Evolutionary conservation across 163 green algal species (phyloP), one percentile per base, ranked within the genome.

Genomic region (Botryococcus braunii): DNA sequence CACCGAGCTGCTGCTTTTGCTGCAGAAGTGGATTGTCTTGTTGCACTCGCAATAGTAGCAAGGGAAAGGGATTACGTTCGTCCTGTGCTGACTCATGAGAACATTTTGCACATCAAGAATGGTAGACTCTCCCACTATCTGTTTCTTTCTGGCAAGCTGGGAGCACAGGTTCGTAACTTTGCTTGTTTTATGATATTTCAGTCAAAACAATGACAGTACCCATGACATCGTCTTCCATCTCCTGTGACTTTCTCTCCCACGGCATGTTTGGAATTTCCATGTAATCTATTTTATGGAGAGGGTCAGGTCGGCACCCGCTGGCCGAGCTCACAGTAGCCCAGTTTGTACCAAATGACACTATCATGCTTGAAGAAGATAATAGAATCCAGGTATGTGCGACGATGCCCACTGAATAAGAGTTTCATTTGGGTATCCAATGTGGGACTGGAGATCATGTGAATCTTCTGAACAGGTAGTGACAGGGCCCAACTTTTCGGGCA

Each of bases 401-500:
- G 25, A 29, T 13, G 23, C 21, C 8, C 34, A 27, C 52, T 35
- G 25, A 17, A 62, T 13, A 62, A 35, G 52, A 11, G 13, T 21
- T 27, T 64, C 8, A 32, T 8, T 46, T 64, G 27, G 41, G 31
- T 64, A 35, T 64, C 9, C 41, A 21, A 43, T 6, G 21, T 13
- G 57, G 27, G 1, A 4, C 35, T 3, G 1, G 23, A 13, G 21
- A 8, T 31, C 23, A 50, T 50, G 8, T 2, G 56, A 0, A 36
- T 21, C 2, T 40, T 56, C 13, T 58, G 8, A 66, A 61, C 70
- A 85, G 50, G 62, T 93, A 1, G 76, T 96, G 32, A 94, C 89
- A 60, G 92, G 92, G 2, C 91, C 92, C 31, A 98, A 97, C 73
- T 84, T 82, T 32, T 90, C 76, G 43, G 92, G 92, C 34, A 98